Conservation (phyloP, 192 early-diverging fungal species). For the Jimgerdemannia lactiflua region DNA sequence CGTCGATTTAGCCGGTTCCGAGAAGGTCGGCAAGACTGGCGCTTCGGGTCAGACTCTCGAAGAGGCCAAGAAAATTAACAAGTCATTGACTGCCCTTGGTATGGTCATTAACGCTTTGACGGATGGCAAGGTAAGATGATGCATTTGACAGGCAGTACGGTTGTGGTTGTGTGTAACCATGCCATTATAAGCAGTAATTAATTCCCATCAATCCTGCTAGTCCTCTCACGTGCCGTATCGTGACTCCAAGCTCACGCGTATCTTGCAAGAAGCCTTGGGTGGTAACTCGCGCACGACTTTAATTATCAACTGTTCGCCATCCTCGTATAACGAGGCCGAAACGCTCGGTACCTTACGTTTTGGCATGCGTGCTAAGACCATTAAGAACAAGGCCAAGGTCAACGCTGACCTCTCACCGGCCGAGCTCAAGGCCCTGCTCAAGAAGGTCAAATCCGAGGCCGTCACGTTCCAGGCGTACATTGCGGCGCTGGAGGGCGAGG, state of each 20-base stretch:
- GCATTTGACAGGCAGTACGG: not conserved
- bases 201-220: constrained; percentile 28
- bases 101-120: constrained; percentile 99
- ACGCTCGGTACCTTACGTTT: constrained; percentile 93
- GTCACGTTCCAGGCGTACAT: constrained; percentile 84
- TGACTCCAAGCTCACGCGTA: constrained; percentile 98
- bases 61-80: constrained; percentile 99
- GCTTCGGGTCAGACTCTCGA: constrained; percentile 98
- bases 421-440: constrained; percentile 94
- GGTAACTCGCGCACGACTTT: constrained; percentile 99
- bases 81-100: constrained; percentile 92
- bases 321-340: constrained; percentile 96
- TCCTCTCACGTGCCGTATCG: constrained; percentile 98
- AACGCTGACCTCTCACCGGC: constrained; percentile 94
- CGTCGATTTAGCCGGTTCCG: constrained; percentile 98
- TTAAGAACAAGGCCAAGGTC: constrained; percentile 99
- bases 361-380: constrained; percentile 97
- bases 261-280: constrained; percentile 97
- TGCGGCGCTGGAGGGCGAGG: constrained; percentile 82
- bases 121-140: constrained; percentile 81
- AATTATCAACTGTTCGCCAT: constrained; percentile 97
- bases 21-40: constrained; percentile 97
- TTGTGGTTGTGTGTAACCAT: not conserved
- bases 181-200: not conserved
- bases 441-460: constrained; percentile 82